phyloP scores from a whole-genome alignment of 352 stramenopile species.

The Globisporangium echinulatum region DNA sequence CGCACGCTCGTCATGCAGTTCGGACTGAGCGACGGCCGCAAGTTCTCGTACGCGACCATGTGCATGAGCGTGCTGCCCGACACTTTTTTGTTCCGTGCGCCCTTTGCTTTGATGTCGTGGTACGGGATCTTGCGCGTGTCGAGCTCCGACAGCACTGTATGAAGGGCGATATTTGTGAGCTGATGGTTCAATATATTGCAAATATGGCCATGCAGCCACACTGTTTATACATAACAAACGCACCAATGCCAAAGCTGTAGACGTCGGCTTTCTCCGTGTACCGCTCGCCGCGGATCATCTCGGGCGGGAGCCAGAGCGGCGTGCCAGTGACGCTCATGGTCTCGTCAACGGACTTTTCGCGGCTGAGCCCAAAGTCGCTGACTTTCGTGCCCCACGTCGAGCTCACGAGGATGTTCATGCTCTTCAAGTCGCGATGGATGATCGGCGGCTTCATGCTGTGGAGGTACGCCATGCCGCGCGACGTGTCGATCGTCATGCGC shows the following conservation, averaged over 20 bases:
- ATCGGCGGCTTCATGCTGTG: slow-evolving; percentile 97
- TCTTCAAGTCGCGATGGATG: slow-evolving; percentile 98
- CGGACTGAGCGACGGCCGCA: slow-evolving; percentile 76
- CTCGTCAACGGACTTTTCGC: slow-evolving; percentile 93
- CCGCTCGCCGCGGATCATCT: slow-evolving; percentile 86
- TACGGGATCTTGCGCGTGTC: slow-evolving; percentile 86
- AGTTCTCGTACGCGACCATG: slow-evolving; percentile 87
- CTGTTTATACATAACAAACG: slow-evolving; percentile 1
- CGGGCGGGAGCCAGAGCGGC: slow-evolving; percentile 76
- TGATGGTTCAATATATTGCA: no score
- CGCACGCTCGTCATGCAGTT: slow-evolving; percentile 81
- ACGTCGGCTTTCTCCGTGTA: slow-evolving; percentile 88
- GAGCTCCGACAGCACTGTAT: slow-evolving; percentile 72
- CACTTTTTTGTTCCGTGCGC: slow-evolving; percentile 79
- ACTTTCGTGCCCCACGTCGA: slow-evolving; percentile 91
- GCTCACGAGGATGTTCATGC: slow-evolving; percentile 87
- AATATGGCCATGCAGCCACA: neutral
- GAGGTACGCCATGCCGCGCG: slow-evolving; percentile 95
- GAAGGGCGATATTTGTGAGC: no score
- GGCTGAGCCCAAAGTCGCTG: slow-evolving; percentile 96
- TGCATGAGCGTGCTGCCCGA: slow-evolving; percentile 84
- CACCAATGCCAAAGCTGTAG: slow-evolving; percentile 86
- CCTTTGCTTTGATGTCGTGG: slow-evolving; percentile 83
- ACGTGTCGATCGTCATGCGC: slow-evolving; percentile 87
- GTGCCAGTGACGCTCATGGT: slow-evolving; percentile 91